Evolutionary conservation across 257 asterid species (phyloP).

Genomic region (Solanum phureja): DNA sequence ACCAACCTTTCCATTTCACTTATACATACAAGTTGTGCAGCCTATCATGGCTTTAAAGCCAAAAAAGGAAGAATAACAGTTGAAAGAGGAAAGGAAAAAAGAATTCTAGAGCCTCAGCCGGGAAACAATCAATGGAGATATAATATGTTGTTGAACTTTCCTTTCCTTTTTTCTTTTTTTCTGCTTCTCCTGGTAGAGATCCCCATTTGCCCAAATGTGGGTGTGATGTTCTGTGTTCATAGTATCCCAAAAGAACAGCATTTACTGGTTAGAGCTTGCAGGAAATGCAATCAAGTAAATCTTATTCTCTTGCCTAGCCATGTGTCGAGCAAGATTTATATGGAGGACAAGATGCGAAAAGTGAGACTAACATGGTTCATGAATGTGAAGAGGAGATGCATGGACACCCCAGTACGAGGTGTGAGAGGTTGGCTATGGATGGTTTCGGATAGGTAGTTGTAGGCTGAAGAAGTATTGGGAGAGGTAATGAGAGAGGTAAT

Average conservation of each 20-base stretch:
- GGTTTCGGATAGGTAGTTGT: not conserved
- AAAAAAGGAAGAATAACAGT: not conserved
- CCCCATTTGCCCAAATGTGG: not conserved
- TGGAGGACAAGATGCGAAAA: not conserved
- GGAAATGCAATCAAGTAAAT: not conserved
- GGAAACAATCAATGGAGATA: not conserved
- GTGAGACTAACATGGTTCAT: not conserved
- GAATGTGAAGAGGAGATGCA: not conserved
- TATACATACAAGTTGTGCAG: not conserved
- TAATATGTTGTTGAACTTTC: not conserved
- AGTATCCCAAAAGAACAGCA: not conserved
- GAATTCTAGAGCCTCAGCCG: not conserved
- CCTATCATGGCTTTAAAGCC: not conserved
- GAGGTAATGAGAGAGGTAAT: not conserved
- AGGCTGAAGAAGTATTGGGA: not conserved
- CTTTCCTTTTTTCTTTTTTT: not conserved
- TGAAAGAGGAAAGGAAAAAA: not conserved
- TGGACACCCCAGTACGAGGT: not conserved
- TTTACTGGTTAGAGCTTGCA: not conserved
- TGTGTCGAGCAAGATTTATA: not conserved
- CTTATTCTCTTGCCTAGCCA: not conserved
- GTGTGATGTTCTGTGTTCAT: not conserved
- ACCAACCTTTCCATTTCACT: not conserved
- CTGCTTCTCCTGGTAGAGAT: not conserved
- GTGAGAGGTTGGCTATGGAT: not conserved